These are phyloP conservation scores for Daedalea quercina DNA, from an alignment of 768 basidiomycete species.

Conservation along the genomic window DNA sequence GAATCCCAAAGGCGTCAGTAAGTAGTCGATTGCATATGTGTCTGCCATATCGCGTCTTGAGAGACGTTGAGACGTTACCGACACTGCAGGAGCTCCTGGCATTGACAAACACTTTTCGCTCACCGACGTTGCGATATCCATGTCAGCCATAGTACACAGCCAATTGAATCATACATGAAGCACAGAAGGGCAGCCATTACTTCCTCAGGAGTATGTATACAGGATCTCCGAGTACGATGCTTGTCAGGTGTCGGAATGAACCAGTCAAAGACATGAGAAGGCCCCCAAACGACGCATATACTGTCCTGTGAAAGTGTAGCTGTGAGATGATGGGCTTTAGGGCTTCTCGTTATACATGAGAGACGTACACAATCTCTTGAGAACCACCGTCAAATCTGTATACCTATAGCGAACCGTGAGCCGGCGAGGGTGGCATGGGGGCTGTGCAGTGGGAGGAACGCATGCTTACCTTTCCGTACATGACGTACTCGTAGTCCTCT, in stretches of 20 bases:
- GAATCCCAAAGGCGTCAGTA: too few species aligned
- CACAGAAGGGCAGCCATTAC: conserved; percentile 27
- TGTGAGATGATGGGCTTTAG: too few species aligned
- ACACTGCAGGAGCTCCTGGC: too few species aligned
- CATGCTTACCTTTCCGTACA: conserved; percentile 86
- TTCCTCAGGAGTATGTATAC: conserved; percentile 85
- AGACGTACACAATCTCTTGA: conserved; percentile 76
- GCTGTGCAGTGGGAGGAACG: too few species aligned
- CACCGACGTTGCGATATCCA: too few species aligned
- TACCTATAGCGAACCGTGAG: conserved; percentile 42
- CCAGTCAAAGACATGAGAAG: conserved; percentile 92
- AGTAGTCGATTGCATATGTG: too few species aligned
- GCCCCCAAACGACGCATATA: conserved; percentile 95
- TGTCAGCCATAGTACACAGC: too few species aligned
- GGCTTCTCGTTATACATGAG: neutral
- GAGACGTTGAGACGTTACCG: too few species aligned
- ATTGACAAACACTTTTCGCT: too few species aligned
- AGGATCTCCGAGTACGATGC: conserved; percentile 89
- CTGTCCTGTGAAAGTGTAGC: conserved; percentile 52
- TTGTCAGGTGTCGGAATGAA: conserved; percentile 85
- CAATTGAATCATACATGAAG: neutral
- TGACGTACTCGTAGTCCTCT: conserved; percentile 97
- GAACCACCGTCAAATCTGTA: conserved; percentile 93
- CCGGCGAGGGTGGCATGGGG: too few species aligned
- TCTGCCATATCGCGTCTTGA: too few species aligned